Conservation (phyloP, 1,284 basidiomycete genomes). For the Austroboletus niveus region DNA sequence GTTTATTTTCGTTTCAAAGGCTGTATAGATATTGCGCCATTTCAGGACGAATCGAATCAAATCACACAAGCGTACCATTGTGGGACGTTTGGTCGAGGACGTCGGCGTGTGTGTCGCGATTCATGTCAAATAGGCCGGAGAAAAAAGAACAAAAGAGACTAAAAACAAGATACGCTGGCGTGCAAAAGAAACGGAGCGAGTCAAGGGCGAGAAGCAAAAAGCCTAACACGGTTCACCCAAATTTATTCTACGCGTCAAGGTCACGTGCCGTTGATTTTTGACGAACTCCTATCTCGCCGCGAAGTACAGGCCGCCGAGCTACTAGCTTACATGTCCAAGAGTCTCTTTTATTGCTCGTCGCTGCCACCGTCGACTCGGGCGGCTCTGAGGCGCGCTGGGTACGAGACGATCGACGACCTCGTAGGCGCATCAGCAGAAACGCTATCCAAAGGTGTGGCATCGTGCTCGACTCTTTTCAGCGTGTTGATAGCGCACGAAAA, state of each 20-base stretch:
- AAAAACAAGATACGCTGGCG: conserved; percentile 2
- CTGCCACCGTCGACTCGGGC: conserved; percentile 28
- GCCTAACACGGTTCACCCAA: conserved; percentile 18
- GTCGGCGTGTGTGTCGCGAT: conserved; percentile 27
- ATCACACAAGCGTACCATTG: conserved; percentile 14
- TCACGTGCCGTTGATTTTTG: conserved; percentile 32
- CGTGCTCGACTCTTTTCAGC: conserved; percentile 1
- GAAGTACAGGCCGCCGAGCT: too few species aligned
- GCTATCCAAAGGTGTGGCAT: conserved; percentile 43
- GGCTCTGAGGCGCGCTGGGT: conserved; percentile 48
- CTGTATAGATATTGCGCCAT: neutral
- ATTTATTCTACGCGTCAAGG: conserved; percentile 35
- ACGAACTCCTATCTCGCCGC: neutral
- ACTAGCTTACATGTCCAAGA: conserved; percentile 25
- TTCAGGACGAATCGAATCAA: neutral
- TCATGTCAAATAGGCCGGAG: conserved; percentile 15
- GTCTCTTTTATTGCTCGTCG: conserved; percentile 28
- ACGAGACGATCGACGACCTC: conserved; percentile 50
- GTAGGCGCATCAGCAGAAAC: conserved; percentile 37
- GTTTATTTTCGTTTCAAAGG: conserved; percentile 5
- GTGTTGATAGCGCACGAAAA: conserved; percentile 21
- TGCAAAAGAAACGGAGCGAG: conserved; percentile 12
- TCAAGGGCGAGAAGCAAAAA: conserved; percentile 20
- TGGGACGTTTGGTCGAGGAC: conserved; percentile 5
- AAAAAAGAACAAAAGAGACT: neutral